phyloP scores from a whole-genome alignment of 805 yeast genomes.

The Hanseniaspora pseudoguilliermondii region DNA sequence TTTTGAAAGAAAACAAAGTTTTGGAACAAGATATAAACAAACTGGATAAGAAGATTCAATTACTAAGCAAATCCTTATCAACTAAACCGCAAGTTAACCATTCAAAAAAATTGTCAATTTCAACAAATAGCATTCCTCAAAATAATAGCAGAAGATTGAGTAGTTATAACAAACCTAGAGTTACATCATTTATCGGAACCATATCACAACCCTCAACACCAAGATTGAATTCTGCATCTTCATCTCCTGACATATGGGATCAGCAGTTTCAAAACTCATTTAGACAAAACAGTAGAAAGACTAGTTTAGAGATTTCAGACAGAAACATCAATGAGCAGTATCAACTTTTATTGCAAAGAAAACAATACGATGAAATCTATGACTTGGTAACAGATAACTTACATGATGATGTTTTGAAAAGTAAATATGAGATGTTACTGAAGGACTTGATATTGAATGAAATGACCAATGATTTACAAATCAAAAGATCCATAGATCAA shows the following conservation, averaged over 20 bases:
- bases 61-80: neutral
- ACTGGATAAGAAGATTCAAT: slow-evolving; percentile 3
- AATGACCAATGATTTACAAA: neutral
- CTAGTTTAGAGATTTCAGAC: neutral
- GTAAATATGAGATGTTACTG: neutral
- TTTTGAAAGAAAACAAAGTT: neutral
- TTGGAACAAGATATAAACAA: neutral
- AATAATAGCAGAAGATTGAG: slow-evolving; percentile 4
- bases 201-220: slow-evolving; percentile 3
- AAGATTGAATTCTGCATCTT: neutral
- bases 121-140: neutral
- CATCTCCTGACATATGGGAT: slow-evolving; percentile 11
- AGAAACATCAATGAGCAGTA: neutral
- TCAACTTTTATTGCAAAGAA: neutral
- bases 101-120: neutral
- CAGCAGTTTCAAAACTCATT: neutral
- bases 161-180: slow-evolving; percentile 5
- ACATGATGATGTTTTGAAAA: neutral
- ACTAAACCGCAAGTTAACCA: neutral
- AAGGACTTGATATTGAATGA: neutral
- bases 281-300: neutral
- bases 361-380: slow-evolving; percentile 4
- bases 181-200: neutral
- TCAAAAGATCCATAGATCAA: neutral
- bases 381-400: slow-evolving; percentile 1